Evolutionary conservation across 1,284 basidiomycete genomes (phyloP).

Genomic region (Sanghuangporus sanghuang): DNA sequence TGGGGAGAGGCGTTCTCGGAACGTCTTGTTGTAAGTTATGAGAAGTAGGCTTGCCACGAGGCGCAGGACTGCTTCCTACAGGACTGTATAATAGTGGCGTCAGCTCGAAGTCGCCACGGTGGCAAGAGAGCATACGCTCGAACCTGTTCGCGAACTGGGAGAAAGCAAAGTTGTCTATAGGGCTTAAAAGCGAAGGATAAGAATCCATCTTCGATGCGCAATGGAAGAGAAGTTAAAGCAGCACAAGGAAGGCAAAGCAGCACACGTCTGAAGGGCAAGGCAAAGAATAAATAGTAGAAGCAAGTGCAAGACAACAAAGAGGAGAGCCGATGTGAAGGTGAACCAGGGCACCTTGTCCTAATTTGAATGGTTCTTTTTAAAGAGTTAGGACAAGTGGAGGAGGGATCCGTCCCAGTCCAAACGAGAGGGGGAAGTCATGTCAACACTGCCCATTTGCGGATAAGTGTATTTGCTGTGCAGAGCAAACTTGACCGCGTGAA

Average conservation of each 20-base stretch:
- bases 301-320: neutral
- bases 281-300: slow-evolving; percentile 11
- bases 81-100: neutral
- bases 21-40: neutral
- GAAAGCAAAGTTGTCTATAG: slow-evolving; percentile 17
- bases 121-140: neutral
- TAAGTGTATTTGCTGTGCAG: slow-evolving; percentile 3
- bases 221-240: neutral
- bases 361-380: slow-evolving; percentile 3
- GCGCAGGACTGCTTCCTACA: neutral
- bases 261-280: neutral
- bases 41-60: slow-evolving; percentile 1
- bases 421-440: neutral
- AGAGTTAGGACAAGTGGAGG: slow-evolving; percentile 3
- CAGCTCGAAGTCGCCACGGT: neutral
- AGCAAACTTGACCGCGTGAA: slow-evolving; percentile 1
- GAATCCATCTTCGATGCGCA: slow-evolving; percentile 8
- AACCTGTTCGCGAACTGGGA: slow-evolving; percentile 9
- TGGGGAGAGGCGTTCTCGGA: slow-evolving; percentile 4
- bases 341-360: neutral
- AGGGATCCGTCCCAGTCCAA: neutral
- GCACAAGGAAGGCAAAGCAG: slow-evolving; percentile 6
- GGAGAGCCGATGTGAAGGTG: slow-evolving; percentile 1
- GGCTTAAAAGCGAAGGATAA: slow-evolving; percentile 14
- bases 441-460: slow-evolving; percentile 5